Percentiles rank a stretch among this genome's conserved stretches.
These are phyloP conservation scores for Podospora tetraspora DNA, from an alignment of 495 filamentous ascomycete species.

Conservation along the genomic window DNA sequence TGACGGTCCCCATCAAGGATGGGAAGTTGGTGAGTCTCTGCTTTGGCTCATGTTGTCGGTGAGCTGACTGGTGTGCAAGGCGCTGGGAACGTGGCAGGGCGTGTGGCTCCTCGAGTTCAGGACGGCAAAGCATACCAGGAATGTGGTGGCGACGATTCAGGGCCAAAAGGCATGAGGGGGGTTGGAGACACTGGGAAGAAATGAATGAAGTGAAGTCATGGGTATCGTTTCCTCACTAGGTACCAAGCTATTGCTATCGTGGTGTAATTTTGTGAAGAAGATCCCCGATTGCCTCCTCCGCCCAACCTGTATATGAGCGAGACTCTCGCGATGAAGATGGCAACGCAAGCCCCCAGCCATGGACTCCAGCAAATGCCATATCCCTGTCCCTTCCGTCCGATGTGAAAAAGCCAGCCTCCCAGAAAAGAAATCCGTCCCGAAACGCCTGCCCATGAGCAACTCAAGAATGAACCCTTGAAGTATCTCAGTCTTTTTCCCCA, in stretches of 20 bases:
- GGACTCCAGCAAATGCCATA: neutral
- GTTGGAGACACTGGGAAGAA: neutral
- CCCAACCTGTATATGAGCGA: neutral
- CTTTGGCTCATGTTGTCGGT: neutral
- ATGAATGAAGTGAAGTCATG: neutral
- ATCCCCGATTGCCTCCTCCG: neutral
- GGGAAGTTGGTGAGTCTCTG: conserved; percentile 62
- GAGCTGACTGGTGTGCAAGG: neutral
- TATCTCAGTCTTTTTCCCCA: neutral
- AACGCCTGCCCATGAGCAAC: neutral
- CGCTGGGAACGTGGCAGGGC: conserved; percentile 58
- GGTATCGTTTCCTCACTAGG: neutral
- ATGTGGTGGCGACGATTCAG: conserved; percentile 89
- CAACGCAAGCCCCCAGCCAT: neutral
- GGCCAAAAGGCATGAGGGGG: conserved; percentile 62
- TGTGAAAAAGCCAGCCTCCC: neutral
- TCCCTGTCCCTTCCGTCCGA: neutral
- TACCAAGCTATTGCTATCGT: neutral
- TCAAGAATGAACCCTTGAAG: neutral
- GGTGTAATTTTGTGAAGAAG: neutral
- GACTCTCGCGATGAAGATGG: neutral
- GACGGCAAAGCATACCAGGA: conserved; percentile 64
- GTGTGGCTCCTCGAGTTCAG: conserved; percentile 96
- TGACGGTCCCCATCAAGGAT: conserved; percentile 83
- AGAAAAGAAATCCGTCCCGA: neutral